Conservation (phyloP, 2,329 filamentous ascomycete genomes). For the Verticillium dahliae region DNA sequence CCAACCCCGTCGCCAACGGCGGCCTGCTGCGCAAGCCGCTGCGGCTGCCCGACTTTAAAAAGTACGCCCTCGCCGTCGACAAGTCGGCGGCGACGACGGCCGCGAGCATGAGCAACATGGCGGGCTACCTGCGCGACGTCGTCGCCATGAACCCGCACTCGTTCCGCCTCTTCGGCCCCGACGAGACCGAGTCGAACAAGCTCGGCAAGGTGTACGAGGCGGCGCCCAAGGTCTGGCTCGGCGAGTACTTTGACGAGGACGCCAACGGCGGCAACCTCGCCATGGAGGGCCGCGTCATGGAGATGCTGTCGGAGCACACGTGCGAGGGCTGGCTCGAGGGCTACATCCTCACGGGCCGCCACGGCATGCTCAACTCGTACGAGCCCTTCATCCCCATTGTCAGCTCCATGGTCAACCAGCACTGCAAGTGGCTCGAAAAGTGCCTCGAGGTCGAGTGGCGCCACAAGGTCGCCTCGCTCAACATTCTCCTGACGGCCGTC, state of each 20-base stretch:
- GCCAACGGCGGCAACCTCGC: constrained; percentile 67
- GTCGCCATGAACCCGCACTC: constrained; percentile 56
- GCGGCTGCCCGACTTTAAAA: constrained; percentile 61
- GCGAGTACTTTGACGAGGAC: constrained; percentile 72
- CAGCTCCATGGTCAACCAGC: constrained; percentile 75
- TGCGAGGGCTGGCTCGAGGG: constrained; percentile 77
- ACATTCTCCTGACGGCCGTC: constrained; percentile 71
- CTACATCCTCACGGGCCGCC: constrained; percentile 67
- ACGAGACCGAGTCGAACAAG: constrained; percentile 80
- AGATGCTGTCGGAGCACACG: constrained; percentile 78
- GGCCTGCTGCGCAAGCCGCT: constrained; percentile 62
- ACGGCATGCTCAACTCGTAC: constrained; percentile 74
- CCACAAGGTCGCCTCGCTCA: constrained; percentile 65
- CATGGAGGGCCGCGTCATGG: constrained; percentile 66
- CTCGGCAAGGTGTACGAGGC: constrained; percentile 64
- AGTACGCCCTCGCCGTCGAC: constrained; percentile 59
- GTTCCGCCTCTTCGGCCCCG: constrained; percentile 73
- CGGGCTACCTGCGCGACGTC: constrained; percentile 60
- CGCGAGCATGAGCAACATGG: constrained; percentile 66
- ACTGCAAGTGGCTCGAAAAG: constrained; percentile 83
- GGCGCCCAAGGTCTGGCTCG: constrained; percentile 76
- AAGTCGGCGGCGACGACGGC: constrained; percentile 49
- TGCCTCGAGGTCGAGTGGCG: constrained; percentile 75
- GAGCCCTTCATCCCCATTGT: constrained; percentile 80
- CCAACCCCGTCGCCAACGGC: constrained; percentile 70